Conservation (phyloP, 345 rosid genomes). For the Abelmoschus esculentus region DNA sequence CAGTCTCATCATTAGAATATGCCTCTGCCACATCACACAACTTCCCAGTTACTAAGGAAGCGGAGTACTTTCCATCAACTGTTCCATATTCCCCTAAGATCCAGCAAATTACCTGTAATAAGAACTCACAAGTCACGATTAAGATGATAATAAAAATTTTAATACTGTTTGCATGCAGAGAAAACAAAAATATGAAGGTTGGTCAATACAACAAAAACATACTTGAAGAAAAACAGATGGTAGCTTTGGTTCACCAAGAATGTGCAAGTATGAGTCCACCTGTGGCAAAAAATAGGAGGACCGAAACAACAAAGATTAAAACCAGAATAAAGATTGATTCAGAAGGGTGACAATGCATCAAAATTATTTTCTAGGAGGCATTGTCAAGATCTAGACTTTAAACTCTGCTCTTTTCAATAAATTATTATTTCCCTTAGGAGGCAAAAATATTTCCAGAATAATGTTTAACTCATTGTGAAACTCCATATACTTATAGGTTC, state of each 20-base stretch:
- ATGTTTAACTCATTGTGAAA: not conserved
- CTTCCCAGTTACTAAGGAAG: slow-evolving; percentile 80
- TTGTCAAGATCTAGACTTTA: not conserved
- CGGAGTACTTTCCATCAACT: slow-evolving; percentile 77
- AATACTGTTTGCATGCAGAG: not conserved
- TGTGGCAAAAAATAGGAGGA: slow-evolving; percentile 18
- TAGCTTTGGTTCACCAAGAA: slow-evolving; percentile 92
- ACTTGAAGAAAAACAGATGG: slow-evolving; percentile 95
- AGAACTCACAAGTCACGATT: slow-evolving; percentile 14
- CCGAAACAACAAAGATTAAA: not conserved
- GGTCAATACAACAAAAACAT: slow-evolving; percentile 17
- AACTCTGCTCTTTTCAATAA: not conserved
- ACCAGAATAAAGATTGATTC: not conserved
- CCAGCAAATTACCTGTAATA: slow-evolving; percentile 87
- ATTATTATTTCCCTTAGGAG: not conserved
- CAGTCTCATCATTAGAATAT: slow-evolving; percentile 86
- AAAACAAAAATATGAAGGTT: slow-evolving; percentile 2
- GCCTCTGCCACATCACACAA: slow-evolving; percentile 94
- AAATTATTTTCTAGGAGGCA: not conserved
- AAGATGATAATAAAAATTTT: slow-evolving; percentile 1
- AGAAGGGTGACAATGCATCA: not conserved
- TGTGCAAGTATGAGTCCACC: slow-evolving; percentile 91
- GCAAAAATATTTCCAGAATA: not conserved
- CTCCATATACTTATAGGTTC: not conserved
- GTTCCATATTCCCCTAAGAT: slow-evolving; percentile 95